A percentile compares a stretch with the other conserved stretches of the same genome.
phyloP scores from a whole-genome alignment of 208 protist species.

The Leishmania turanica region DNA sequence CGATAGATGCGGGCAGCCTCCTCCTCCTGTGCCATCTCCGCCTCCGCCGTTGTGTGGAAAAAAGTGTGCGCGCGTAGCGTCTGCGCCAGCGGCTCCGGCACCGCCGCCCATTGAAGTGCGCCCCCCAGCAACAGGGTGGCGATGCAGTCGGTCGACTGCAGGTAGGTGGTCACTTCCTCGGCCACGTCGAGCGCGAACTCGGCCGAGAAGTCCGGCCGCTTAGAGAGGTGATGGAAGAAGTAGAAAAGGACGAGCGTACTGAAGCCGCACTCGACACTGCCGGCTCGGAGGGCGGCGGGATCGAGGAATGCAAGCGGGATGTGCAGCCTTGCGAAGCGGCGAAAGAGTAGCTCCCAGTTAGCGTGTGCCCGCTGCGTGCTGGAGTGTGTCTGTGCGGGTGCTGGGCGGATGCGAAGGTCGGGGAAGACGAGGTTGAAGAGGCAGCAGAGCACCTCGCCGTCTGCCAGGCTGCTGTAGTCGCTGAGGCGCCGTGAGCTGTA shows the following conservation, averaged over 20 bases:
- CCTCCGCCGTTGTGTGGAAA: constrained; percentile 29
- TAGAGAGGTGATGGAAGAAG: constrained; percentile 76
- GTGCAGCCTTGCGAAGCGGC: constrained; percentile 42
- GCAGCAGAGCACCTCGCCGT: constrained; percentile 62
- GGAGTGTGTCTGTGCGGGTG: constrained; percentile 65
- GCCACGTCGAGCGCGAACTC: constrained; percentile 81
- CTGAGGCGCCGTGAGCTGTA: constrained; percentile 50
- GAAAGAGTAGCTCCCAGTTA: constrained; percentile 70
- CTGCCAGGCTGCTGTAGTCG: constrained; percentile 61
- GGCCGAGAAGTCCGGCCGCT: constrained; percentile 69
- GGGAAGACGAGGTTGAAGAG: constrained; percentile 82
- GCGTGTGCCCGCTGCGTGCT: constrained; percentile 45
- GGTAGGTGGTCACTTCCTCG: constrained; percentile 51
- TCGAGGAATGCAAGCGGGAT: constrained; percentile 61
- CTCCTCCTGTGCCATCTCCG: constrained; percentile 19
- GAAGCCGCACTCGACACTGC: constrained; percentile 59
- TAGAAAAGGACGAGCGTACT: constrained; percentile 80
- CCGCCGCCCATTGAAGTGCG: constrained; percentile 44
- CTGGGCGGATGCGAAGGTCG: constrained; percentile 44
- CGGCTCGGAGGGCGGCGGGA: constrained; percentile 34
- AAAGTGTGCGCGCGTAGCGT: constrained; percentile 34
- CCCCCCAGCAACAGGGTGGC: constrained; percentile 62
- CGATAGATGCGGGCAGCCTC: constrained; percentile 35
- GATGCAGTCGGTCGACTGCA: constrained; percentile 83
- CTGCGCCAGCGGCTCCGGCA: constrained; percentile 49